Evolutionary conservation across 2,329 filamentous ascomycete species (phyloP).

Genomic region (Fusarium cyanostomum): DNA sequence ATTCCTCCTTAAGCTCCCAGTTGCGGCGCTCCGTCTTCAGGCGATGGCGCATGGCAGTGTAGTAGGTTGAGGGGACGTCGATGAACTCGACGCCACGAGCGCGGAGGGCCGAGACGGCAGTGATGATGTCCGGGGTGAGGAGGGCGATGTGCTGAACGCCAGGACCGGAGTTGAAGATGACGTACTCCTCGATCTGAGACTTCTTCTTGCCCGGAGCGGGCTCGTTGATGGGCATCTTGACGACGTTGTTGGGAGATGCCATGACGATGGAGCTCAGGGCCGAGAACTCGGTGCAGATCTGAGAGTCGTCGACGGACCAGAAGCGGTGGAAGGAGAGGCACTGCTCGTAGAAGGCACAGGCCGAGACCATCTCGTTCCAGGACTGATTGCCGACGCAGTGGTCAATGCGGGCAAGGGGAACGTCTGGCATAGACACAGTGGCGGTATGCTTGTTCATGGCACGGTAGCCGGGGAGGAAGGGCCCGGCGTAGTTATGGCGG

Average conservation of each 20-base stretch:
- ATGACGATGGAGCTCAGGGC: conserved; percentile 91
- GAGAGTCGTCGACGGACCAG: conserved; percentile 94
- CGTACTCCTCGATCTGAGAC: conserved; percentile 93
- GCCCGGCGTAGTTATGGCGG: conserved; percentile 73
- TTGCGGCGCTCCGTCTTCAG: conserved; percentile 69
- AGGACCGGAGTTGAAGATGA: conserved; percentile 87
- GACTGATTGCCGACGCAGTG: conserved; percentile 98
- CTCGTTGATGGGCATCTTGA: conserved; percentile 99
- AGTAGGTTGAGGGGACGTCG: conserved; percentile 86
- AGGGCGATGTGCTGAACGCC: conserved; percentile 96
- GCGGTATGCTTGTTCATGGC: conserved; percentile 55
- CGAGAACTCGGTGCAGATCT: conserved; percentile 92
- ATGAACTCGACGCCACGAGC: conserved; percentile 95
- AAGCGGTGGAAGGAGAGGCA: conserved; percentile 94
- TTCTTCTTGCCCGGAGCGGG: conserved; percentile 90
- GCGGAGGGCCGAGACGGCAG: conserved; percentile 78
- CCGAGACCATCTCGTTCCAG: conserved; percentile 84
- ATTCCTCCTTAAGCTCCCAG: conserved; percentile 79
- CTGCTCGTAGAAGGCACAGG: conserved; percentile 81
- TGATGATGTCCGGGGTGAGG: conserved; percentile 81
- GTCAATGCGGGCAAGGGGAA: conserved; percentile 81
- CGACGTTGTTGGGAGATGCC: conserved; percentile 82
- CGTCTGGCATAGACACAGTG: conserved; percentile 63
- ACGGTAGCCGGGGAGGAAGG: conserved; percentile 86
- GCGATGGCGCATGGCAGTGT: conserved; percentile 77